Evolutionary conservation across 495 filamentous ascomycete species (phyloP).

Genomic region (Neohortaea acidophila): DNA sequence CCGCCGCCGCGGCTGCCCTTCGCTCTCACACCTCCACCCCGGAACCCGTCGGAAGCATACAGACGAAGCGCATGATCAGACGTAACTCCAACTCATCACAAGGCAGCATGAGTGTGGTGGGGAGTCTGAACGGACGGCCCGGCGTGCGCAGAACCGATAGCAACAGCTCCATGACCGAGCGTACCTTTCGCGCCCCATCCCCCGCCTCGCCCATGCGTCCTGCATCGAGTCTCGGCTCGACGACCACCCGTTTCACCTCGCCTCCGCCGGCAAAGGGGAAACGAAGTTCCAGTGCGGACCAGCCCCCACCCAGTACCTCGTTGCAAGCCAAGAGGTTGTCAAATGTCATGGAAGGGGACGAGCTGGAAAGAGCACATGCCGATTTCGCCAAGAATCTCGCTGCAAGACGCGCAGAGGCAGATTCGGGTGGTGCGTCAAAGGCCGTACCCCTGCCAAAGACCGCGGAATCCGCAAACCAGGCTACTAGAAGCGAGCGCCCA

Average conservation of each 20-base stretch:
- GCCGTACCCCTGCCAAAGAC: constrained; percentile 38
- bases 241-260: constrained; percentile 38
- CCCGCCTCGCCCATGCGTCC: constrained; percentile 62
- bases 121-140: constrained; percentile 28
- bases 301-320: constrained; percentile 14
- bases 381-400: constrained; percentile 45
- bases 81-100: constrained; percentile 54
- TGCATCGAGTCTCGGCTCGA: constrained; percentile 48
- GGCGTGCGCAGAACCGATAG: constrained; percentile 50
- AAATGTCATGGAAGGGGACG: constrained; percentile 34
- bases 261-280: constrained; percentile 27
- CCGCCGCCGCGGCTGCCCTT: constrained; percentile 72
- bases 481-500: constrained; percentile 8
- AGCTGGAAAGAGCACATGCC: constrained; percentile 48
- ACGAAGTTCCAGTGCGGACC: constrained; percentile 34
- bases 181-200: constrained; percentile 64
- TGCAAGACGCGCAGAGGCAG: too few species aligned
- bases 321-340: constrained; percentile 21
- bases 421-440: too few species aligned
- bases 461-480: constrained; percentile 27
- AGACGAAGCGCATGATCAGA: constrained; percentile 72
- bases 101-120: constrained; percentile 26
- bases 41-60: constrained; percentile 59
- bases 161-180: constrained; percentile 66
- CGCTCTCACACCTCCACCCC: constrained; percentile 61